Base-by-base conservation (phyloP, 495 filamentous ascomycete species). In the Collariella sp. region DNA sequence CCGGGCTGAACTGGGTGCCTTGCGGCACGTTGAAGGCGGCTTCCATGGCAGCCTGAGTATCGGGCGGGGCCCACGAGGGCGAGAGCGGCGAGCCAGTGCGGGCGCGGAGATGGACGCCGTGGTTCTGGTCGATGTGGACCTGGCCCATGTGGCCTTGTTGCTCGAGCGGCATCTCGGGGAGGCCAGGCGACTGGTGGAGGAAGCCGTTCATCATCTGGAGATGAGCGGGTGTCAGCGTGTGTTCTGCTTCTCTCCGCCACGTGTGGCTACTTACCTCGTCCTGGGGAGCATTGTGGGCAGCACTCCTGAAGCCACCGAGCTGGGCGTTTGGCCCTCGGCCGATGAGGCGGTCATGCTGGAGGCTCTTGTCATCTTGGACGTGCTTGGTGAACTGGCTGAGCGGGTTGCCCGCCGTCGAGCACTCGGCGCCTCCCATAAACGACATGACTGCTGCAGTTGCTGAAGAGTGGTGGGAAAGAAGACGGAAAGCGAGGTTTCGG, bases 381-480 rank as follows among this genome's bases (percentile, higher is more conserved):
- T 95, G 88, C 68, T 97, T 98, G 26, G 87, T 85, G 67, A 98
- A 95, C 79, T 96, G 94, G 62, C 86, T 89, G 54, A 98, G 84
- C 50, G 94, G 94, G 70, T 97, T 98, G 63, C 84, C 89, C 50
- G 87, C 90, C 39, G 93, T 96, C 44, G 93, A 97, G 77, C 93
- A 98, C 72, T 97, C 93, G 59, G 90, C 87, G 60, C 91, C 91
- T 71, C 87, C 88, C 58, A 96, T 79, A 67, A 98, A 96, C 20
- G 90, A 94, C 93, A 96, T 96, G 58, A 49, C 54, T 52, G 41
- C 29, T 29, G 51, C n/a, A 16, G 19, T 20, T 43, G 36, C 9
- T 22, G 29, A 11, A n/a, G 44, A 26, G 16, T 20, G 43, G 35
- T 40, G 33, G 18, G 29, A 44, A 35, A 44, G 24, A 12, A n/a